Evolutionary conservation across 2,329 filamentous ascomycete species (phyloP), one percentile per base, ranked within the genome.

Genomic region (Dendrostoma leiphaemia): DNA sequence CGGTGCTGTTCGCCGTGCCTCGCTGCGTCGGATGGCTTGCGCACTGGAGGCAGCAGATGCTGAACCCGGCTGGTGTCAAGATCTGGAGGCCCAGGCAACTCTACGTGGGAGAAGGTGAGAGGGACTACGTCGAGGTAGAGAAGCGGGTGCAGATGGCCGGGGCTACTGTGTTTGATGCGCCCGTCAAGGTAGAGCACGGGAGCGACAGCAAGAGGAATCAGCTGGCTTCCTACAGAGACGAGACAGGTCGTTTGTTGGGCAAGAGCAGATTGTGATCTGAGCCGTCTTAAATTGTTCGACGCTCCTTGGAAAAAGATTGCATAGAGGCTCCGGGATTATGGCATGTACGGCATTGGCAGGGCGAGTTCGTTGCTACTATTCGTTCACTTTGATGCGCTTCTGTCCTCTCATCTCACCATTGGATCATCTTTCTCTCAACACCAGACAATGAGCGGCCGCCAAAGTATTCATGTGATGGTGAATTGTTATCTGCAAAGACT

Each of bases 21-120:
- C 67, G 76, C 15, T 78, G 77, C 47, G 76, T 78, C 2, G 76
- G 76, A 23, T 79, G 76, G 76, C 64, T 79, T 28, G 76, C 76
- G 3, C 76, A 79, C 64, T 79, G 76, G 76, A 71, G 77, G 17
- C 76, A 79, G 64, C 71, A 74, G 68, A 76, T 77, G 69, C 67
- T 79, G 24, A 74, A 71, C 34, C 65, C 69, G 0, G 64, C 68
- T 0, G 75, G 74, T 3, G 76, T 78, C 53, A 79, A 79, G 69
- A 79, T 79, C 61, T 79, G 76, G 73, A 63, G 76, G 1, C 76
- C 76, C 0, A 64, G 76, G 43, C 76, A 79, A 67, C 61, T 79
- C 15, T 79, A 79, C 60, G 38, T 77, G 1, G 76, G 76, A 15
- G 69, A 75, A 48, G 67, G 69, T 3, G 66, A 74, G 65, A 65